Conservation (phyloP, 108 stramenopile species). For the Cylindrotheca fusiformis region DNA sequence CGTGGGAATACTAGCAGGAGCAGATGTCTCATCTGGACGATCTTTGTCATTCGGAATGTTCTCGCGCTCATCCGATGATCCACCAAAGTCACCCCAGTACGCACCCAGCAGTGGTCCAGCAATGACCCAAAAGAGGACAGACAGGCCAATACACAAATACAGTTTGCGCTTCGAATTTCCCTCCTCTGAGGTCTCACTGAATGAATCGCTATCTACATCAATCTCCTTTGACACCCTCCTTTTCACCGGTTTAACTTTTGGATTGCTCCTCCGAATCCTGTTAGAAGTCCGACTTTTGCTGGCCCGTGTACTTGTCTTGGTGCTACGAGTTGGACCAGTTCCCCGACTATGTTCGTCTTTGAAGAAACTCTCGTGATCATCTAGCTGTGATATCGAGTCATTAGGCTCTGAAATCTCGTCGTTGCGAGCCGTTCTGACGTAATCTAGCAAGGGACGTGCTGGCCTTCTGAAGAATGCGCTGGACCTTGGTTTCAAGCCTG, state of each 20-base stretch:
- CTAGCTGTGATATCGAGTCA: neutral
- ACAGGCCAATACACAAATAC: neutral
- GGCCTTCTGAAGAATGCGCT: neutral
- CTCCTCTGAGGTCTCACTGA: neutral
- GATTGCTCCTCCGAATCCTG: too few relatives aligned
- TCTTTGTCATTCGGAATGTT: neutral
- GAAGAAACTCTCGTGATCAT: neutral
- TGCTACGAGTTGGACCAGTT: neutral
- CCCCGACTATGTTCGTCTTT: neutral
- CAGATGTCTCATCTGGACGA: neutral
- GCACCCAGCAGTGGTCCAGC: neutral
- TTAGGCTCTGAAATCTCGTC: neutral
- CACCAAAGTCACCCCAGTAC: neutral
- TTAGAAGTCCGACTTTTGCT: neutral
- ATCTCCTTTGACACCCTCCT: neutral
- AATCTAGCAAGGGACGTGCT: neutral
- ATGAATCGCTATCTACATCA: neutral
- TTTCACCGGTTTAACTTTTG: too few relatives aligned
- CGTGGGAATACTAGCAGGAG: neutral
- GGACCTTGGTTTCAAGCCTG: neutral
- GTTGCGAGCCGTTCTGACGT: neutral
- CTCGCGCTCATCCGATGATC: too few relatives aligned
- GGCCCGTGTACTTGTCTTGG: neutral
- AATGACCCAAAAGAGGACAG: neutral
- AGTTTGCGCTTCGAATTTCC: neutral